Conservation (phyloP, 352 stramenopile species). For the Phytopythium delawarense region DNA sequence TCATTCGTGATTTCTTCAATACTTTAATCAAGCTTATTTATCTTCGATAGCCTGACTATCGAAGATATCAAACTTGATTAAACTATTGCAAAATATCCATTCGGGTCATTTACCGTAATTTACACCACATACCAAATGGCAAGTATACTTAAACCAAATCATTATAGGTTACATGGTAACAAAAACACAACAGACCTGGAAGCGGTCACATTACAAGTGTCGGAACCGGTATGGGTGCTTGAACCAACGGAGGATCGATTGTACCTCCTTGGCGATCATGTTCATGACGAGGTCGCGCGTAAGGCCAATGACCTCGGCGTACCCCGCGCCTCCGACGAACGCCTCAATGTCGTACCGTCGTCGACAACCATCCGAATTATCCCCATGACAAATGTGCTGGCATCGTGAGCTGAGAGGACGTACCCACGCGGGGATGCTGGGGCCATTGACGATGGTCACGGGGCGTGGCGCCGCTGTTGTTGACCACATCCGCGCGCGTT, state of each 20-base stretch:
- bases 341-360: slow-evolving; percentile 90
- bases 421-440: slow-evolving; percentile 90
- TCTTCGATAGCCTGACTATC: too few species aligned
- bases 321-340: slow-evolving; percentile 87
- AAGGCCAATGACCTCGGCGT: slow-evolving; percentile 82
- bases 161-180: too few species aligned
- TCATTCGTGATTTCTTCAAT: too few species aligned
- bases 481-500: neutral
- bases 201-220: neutral
- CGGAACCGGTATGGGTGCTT: neutral
- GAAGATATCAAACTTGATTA: too few species aligned
- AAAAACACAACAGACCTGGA: slow-evolving; percentile 7
- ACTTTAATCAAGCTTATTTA: too few species aligned
- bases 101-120: too few species aligned
- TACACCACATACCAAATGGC: too few species aligned
- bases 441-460: slow-evolving; percentile 92
- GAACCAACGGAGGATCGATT: neutral
- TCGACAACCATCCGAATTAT: neutral
- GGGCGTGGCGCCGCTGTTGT: slow-evolving; percentile 66
- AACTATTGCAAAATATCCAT: too few species aligned
- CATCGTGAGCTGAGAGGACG: neutral
- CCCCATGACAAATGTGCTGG: neutral
- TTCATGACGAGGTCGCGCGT: slow-evolving; percentile 49
- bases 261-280: slow-evolving; percentile 70
- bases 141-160: too few species aligned